These are phyloP conservation scores for Hebeloma cylindrosporum DNA, from an alignment of 768 basidiomycete species.

Conservation along the genomic window DNA sequence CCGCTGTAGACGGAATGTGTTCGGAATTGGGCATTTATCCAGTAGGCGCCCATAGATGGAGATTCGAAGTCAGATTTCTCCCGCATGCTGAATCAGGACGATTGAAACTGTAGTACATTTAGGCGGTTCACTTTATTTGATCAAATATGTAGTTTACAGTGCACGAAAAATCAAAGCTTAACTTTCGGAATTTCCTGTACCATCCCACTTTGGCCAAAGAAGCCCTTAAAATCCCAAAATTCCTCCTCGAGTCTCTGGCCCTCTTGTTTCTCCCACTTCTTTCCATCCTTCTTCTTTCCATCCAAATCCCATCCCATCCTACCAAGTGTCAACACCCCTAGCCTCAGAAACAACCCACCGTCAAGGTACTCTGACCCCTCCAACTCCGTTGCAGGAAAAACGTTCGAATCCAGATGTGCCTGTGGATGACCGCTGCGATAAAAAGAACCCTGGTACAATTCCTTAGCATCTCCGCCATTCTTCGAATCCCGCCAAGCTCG, in stretches of 20 bases:
- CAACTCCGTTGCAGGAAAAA: constrained; percentile 36
- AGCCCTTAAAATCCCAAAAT: constrained; percentile 26
- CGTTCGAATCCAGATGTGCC: background rate
- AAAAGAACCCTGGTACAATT: no score
- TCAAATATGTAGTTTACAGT: no score
- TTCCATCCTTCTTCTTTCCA: constrained; percentile 25
- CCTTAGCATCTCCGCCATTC: constrained; percentile 2
- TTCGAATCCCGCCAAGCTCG: constrained; percentile 7
- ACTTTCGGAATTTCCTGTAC: background rate
- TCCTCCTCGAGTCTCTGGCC: constrained; percentile 32
- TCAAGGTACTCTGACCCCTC: constrained; percentile 54
- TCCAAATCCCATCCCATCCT: constrained; percentile 40
- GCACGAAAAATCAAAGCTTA: no score
- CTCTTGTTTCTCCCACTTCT: background rate
- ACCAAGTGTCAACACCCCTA: constrained; percentile 51
- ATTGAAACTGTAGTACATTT: no score
- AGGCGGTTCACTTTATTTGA: no score
- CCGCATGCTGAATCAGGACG: no score
- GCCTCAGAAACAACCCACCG: constrained; percentile 62
- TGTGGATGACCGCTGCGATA: background rate
- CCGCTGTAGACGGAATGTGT: no score
- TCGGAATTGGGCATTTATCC: no score
- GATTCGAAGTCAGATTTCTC: no score
- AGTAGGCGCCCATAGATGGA: no score
- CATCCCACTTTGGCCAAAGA: constrained; percentile 9